Conservation (phyloP, 2,329 filamentous ascomycete species). For the Bipolaris zeicola region DNA sequence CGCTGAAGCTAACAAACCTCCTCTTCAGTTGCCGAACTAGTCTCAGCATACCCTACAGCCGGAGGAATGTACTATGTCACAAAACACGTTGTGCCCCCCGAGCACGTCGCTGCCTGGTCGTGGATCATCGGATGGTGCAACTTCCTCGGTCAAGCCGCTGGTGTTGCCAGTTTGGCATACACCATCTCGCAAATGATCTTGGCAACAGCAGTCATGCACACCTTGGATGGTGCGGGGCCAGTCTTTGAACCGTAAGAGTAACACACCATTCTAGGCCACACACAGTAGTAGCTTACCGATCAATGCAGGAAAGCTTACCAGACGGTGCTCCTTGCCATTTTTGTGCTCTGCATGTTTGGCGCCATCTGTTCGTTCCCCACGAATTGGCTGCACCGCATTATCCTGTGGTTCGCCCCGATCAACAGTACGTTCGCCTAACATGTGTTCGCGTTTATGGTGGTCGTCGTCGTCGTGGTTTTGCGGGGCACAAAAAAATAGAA, state of each 20-base stretch:
- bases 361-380: conserved; percentile 68
- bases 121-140: conserved; percentile 74
- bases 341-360: conserved; percentile 61
- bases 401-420: conserved; percentile 70
- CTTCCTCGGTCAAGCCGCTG: conserved; percentile 67
- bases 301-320: conserved; percentile 59
- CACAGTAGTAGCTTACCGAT: conserved; percentile 13
- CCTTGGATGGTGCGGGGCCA: conserved; percentile 58
- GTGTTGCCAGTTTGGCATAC: conserved; percentile 67
- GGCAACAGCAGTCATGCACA: conserved; percentile 67
- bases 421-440: conserved; percentile 55
- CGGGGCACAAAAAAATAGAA: not conserved
- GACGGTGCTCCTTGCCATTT: conserved; percentile 64
- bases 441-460: too few species aligned
- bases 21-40: conserved; percentile 63
- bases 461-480: not conserved
- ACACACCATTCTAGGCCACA: not conserved
- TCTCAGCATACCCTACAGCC: conserved; percentile 69
- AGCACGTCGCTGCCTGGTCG: conserved; percentile 66
- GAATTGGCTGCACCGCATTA: conserved; percentile 62
- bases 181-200: conserved; percentile 69
- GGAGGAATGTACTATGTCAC: conserved; percentile 73
- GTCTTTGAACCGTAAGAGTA: conserved; percentile 61
- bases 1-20: not conserved
- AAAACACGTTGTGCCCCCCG: conserved; percentile 66